phyloP scores from a whole-genome alignment of 768 basidiomycete species.

The Pleurotus djamor region DNA sequence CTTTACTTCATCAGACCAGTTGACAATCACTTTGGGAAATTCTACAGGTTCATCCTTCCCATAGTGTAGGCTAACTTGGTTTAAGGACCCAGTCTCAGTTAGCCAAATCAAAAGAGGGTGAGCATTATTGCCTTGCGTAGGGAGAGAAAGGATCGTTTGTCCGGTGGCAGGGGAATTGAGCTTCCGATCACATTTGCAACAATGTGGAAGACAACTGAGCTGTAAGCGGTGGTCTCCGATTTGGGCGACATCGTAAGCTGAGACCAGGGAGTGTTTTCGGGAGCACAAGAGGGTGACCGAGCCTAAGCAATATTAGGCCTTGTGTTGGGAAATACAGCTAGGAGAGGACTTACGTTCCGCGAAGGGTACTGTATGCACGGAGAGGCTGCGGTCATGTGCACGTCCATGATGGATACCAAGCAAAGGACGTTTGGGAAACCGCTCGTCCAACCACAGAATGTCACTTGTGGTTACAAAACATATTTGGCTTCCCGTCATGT shows the following conservation, averaged over 20 bases:
- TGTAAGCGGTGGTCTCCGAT: constrained; percentile 39
- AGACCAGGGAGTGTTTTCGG: constrained; percentile 52
- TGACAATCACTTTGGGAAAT: constrained; percentile 15
- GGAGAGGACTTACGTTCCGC: not conserved
- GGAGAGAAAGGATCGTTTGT: constrained; percentile 30
- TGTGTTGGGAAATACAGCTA: not conserved
- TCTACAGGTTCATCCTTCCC: constrained; percentile 12
- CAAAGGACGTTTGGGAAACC: constrained; percentile 55
- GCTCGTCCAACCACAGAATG: constrained; percentile 69
- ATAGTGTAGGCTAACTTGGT: constrained; percentile 35
- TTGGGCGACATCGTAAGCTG: constrained; percentile 61
- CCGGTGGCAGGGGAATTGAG: constrained; percentile 23
- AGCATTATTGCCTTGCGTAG: constrained; percentile 16
- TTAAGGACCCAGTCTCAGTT: constrained; percentile 43
- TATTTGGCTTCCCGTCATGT: constrained; percentile 36
- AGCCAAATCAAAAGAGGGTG: constrained; percentile 42
- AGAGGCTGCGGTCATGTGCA: constrained; percentile 57
- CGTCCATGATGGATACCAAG: constrained; percentile 62
- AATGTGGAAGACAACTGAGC: constrained; percentile 40
- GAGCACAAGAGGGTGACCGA: constrained; percentile 59
- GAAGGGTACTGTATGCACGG: constrained; percentile 33
- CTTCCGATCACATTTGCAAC: constrained; percentile 27
- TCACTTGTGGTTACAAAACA: constrained; percentile 60
- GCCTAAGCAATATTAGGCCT: constrained; percentile 25
- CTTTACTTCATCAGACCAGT: constrained; percentile 39